Evolutionary conservation across 345 rosid species (phyloP).

Genomic region (Heritiera fomes): DNA sequence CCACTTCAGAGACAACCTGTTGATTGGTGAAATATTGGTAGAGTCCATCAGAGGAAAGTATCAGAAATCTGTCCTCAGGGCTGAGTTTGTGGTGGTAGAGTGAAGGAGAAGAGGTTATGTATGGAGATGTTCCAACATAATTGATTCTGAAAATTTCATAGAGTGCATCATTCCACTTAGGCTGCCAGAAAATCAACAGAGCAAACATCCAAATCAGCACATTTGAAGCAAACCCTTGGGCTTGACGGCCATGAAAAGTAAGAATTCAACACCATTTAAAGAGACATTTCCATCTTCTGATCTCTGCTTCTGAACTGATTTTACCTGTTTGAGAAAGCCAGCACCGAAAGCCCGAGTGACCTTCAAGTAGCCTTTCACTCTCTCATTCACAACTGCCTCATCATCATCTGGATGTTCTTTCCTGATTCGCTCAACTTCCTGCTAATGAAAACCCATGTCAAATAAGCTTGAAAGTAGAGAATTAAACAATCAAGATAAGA

Average conservation of each 20-base stretch:
- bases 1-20: slow-evolving; percentile 76
- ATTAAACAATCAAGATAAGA: background rate
- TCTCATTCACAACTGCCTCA: slow-evolving; percentile 65
- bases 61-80: slow-evolving; percentile 68
- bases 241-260: too few relatives aligned
- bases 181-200: slow-evolving; percentile 41
- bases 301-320: too few relatives aligned
- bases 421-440: slow-evolving; percentile 85
- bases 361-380: slow-evolving; percentile 91
- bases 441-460: slow-evolving; percentile 3
- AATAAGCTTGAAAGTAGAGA: background rate
- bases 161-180: slow-evolving; percentile 83
- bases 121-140: slow-evolving; percentile 75
- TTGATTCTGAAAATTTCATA: slow-evolving; percentile 81
- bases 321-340: slow-evolving; percentile 93
- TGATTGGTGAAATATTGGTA: slow-evolving; percentile 82
- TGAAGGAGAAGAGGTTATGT: slow-evolving; percentile 74
- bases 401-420: slow-evolving; percentile 84
- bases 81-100: slow-evolving; percentile 73
- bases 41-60: slow-evolving; percentile 89
- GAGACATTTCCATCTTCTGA: background rate
- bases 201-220: background rate
- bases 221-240: background rate
- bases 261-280: too few relatives aligned
- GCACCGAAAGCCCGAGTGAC: slow-evolving; percentile 97